A percentile compares a stretch with the other conserved stretches of the same genome.
Evolutionary conservation across 306 rosid species (phyloP).

Genomic region (Hippophae gyantsensis): DNA sequence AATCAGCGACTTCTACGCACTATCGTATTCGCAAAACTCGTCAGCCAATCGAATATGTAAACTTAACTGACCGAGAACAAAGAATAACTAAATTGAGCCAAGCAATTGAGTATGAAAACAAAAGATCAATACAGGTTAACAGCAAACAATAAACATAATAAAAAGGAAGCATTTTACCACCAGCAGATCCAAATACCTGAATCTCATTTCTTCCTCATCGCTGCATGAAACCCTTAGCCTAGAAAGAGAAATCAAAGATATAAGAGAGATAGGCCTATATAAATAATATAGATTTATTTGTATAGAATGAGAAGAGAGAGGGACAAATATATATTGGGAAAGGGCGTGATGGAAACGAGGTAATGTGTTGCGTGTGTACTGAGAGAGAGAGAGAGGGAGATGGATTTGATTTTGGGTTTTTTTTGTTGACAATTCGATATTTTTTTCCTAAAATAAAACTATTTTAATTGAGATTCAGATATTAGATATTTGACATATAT

Average conservation of each 20-base stretch:
- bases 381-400: conserved; percentile 7
- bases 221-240: conserved; percentile 11
- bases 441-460: no score
- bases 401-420: conserved; percentile 17
- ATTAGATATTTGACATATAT: no score
- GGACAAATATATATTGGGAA: conserved; percentile 3
- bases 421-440: neutral
- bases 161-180: conserved; percentile 38
- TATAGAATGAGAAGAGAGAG: neutral
- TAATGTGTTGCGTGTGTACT: neutral
- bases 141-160: conserved; percentile 2
- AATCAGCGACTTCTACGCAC: no score
- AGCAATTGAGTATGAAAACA: no score
- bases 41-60: no score
- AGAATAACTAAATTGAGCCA: no score
- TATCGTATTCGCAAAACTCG: no score
- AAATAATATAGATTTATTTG: neutral
- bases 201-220: conserved; percentile 24
- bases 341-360: conserved; percentile 5
- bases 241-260: neutral
- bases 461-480: no score
- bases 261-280: neutral
- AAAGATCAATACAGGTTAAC: neutral
- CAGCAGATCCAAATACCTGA: conserved; percentile 67
- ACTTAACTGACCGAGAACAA: no score